Conservation (phyloP, 805 yeast genomes). For the Phaffomyces antillensis region DNA sequence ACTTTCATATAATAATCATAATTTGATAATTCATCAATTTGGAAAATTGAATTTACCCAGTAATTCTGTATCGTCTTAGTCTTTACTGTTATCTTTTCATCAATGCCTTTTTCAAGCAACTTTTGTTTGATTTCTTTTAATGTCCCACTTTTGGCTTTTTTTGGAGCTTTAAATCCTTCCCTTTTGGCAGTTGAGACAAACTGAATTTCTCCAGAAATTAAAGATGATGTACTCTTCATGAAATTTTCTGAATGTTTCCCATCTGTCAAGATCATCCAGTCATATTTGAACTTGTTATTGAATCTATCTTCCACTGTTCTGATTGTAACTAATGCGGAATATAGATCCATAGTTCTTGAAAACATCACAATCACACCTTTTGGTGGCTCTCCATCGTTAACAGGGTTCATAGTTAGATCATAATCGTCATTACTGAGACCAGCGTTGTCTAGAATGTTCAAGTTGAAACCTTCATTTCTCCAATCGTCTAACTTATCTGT, state of each 20-base stretch:
- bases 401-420: neutral
- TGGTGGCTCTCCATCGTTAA: neutral
- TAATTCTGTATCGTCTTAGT: conserved; percentile 42
- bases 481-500: neutral
- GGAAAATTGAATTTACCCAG: conserved; percentile 40
- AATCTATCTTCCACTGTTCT: conserved; percentile 60
- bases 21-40: conserved; percentile 33
- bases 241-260: conserved; percentile 49
- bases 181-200: conserved; percentile 56
- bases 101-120: conserved; percentile 35
- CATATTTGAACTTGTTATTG: conserved; percentile 53
- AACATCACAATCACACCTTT: conserved; percentile 48
- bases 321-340: conserved; percentile 47
- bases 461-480: neutral
- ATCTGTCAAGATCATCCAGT: conserved; percentile 73
- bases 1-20: conserved; percentile 48
- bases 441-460: neutral
- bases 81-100: conserved; percentile 39
- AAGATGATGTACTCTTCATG: conserved; percentile 32
- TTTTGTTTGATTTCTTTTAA: conserved; percentile 34
- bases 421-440: neutral
- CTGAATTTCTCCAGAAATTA: conserved; percentile 46
- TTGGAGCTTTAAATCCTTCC: conserved; percentile 45
- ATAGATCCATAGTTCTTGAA: conserved; percentile 59
- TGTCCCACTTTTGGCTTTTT: conserved; percentile 41